These are phyloP conservation scores for Penicillium canescens DNA, from an alignment of 495 filamentous ascomycete species.

Conservation along the genomic window DNA sequence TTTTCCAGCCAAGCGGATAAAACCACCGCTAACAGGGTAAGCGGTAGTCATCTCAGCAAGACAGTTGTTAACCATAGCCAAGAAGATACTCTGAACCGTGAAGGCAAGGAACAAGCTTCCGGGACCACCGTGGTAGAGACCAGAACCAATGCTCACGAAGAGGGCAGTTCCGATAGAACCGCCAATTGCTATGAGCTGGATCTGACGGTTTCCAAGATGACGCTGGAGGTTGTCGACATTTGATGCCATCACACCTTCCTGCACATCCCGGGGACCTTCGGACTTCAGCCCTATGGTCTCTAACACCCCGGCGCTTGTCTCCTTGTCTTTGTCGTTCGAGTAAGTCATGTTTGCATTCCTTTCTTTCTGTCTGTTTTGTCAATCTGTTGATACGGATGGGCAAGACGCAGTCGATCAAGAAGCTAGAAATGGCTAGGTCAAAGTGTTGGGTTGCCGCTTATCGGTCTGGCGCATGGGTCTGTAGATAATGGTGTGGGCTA, in stretches of 20 bases:
- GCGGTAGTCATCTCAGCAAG: conserved; percentile 51
- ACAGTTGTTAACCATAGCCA: conserved; percentile 38
- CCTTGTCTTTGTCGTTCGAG: conserved; percentile 13
- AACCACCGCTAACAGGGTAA: conserved; percentile 58
- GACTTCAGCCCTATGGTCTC: conserved; percentile 14
- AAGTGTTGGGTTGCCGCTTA: no score
- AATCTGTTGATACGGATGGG: neutral
- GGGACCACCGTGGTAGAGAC: conserved; percentile 49
- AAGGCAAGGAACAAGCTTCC: conserved; percentile 49
- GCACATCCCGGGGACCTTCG: conserved; percentile 19
- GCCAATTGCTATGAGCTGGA: conserved; percentile 58
- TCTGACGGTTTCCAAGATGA: conserved; percentile 43
- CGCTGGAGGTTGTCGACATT: conserved; percentile 34
- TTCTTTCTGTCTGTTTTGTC: neutral
- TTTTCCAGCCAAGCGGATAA: conserved; percentile 46
- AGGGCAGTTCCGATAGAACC: conserved; percentile 64
- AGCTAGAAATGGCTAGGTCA: neutral
- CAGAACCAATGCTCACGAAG: conserved; percentile 42
- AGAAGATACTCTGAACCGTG: conserved; percentile 32
- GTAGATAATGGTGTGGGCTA: no score
- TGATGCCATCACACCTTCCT: conserved; percentile 25
- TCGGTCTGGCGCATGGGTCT: no score
- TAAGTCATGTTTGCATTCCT: conserved; percentile 10
- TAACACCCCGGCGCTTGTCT: conserved; percentile 11
- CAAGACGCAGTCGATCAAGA: neutral